Evolutionary conservation across 2,329 filamentous ascomycete genomes (phyloP).

Genomic region (Fusarium bactridioides): DNA sequence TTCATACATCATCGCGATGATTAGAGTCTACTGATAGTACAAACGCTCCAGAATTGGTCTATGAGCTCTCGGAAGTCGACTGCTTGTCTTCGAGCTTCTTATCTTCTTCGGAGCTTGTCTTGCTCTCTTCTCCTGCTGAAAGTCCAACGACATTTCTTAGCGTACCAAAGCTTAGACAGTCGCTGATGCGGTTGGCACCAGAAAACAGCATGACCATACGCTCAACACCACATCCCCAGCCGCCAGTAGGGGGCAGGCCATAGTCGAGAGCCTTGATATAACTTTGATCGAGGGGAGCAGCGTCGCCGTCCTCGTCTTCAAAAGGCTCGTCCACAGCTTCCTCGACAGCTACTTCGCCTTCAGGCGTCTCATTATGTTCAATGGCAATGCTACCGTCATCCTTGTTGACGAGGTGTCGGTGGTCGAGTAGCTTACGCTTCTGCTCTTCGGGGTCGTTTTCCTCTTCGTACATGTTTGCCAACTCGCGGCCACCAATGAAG

Average conservation of each 20-base stretch:
- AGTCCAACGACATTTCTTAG: constrained; percentile 72
- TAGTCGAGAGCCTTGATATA: constrained; percentile 87
- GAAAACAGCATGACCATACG: constrained; percentile 90
- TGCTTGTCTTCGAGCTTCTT: constrained; percentile 35
- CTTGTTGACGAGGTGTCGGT: constrained; percentile 52
- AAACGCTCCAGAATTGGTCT: background rate
- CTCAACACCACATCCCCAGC: constrained; percentile 95
- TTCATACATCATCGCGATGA: constrained; percentile 32
- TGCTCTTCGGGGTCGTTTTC: constrained; percentile 94
- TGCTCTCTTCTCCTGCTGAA: constrained; percentile 47
- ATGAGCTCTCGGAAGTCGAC: background rate
- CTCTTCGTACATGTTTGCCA: constrained; percentile 98
- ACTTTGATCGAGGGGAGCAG: constrained; percentile 71
- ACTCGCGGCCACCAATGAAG: constrained; percentile 80
- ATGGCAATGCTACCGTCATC: constrained; percentile 46
- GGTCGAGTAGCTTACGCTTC: constrained; percentile 77
- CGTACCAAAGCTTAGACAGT: constrained; percentile 89
- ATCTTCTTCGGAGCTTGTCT: constrained; percentile 9
- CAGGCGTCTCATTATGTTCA: constrained; percentile 19
- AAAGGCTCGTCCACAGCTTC: constrained; percentile 19
- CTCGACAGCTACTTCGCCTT: background rate
- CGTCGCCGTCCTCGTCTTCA: constrained; percentile 55
- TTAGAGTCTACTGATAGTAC: background rate
- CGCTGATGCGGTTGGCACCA: constrained; percentile 78
- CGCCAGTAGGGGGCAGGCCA: constrained; percentile 92